Evolutionary conservation across 140 eudicot genomes (phyloP), one percentile per base, ranked within the genome.

Genomic region (Oenanthe javanica): DNA sequence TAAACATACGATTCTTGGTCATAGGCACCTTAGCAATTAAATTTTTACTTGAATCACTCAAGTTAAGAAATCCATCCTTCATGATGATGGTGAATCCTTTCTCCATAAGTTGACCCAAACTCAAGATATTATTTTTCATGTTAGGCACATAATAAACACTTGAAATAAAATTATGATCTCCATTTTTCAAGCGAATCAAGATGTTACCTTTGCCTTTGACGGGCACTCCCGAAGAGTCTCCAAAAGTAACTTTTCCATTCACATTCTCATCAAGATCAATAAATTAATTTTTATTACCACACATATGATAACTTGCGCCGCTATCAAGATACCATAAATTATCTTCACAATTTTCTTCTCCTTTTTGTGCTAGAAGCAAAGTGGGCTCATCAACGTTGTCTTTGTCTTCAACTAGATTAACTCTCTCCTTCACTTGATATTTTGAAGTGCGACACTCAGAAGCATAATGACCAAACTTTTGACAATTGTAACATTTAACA

Each of bases 291-390:
- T 67, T 27, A 11, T 67, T 36, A 0, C 66, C 66, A 48, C 63
- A 48, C 79, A 49, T 76, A 48, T 76, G 79, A n/a, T 76, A 47
- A 31, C 23, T 76, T 47, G 64, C 43, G 2, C 47, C 79, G 25
- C 2, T 48, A 21, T 76, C 79, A 76, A 76, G 66, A 76, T 76
- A 27, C 66, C 79, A 49, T 7, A 48, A 18, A 48, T 49, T 47
- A 1, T 27, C 52, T 9, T 48, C 61, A 47, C 19, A 14, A 21
- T 9, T 14, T 49, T 47, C 2, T 49, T 76, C 10, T 8, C 12
- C 61, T 21, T 76, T 47, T n/a, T 27, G 27, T 47, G 64, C 79
- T 25, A 9, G 19, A 25, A 76, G 21, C 19, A 23, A 51, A 49
- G 47, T n/a, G 40, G 42, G 27, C 21, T 76, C 61, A 75, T 7